These are phyloP conservation scores for Moniliella sp. DNA, from an alignment of 1,284 basidiomycete species.

Conservation along the genomic window DNA sequence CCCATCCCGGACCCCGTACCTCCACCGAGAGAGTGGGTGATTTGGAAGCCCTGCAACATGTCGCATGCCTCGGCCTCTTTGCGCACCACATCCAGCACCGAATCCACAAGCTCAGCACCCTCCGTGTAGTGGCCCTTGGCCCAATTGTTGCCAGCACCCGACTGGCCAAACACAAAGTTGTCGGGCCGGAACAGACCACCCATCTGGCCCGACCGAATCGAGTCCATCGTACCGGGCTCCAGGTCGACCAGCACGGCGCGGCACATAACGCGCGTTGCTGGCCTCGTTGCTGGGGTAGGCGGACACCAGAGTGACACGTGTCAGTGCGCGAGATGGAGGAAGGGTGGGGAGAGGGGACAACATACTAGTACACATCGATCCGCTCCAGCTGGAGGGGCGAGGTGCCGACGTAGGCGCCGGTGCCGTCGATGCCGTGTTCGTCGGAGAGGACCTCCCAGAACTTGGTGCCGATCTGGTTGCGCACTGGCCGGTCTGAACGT, in stretches of 20 bases:
- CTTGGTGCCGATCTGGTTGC: constrained; percentile 78
- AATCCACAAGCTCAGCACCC: constrained; percentile 65
- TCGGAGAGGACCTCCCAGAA: constrained; percentile 95
- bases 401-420: constrained; percentile 72
- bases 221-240: constrained; percentile 69
- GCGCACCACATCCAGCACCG: constrained; percentile 43
- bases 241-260: constrained; percentile 80
- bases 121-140: constrained; percentile 44
- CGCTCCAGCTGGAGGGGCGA: constrained; percentile 90
- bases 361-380: constrained; percentile 43
- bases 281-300: too few species aligned
- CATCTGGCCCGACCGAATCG: constrained; percentile 44
- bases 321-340: too few species aligned
- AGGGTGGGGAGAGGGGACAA: too few species aligned
- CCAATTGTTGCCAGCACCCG: constrained; percentile 70
- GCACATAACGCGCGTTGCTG: constrained; percentile 54
- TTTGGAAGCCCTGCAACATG: constrained; percentile 74
- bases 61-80: constrained; percentile 51
- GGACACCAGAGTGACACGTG: too few species aligned
- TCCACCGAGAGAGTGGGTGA: constrained; percentile 81
- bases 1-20: constrained; percentile 39
- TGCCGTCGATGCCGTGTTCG: constrained; percentile 81
- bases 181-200: constrained; percentile 67
- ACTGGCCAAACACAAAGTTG: constrained; percentile 47
- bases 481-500: too few species aligned